Conservation (phyloP, 2,329 filamentous ascomycete species). For the Aspergillus alliaceus region DNA sequence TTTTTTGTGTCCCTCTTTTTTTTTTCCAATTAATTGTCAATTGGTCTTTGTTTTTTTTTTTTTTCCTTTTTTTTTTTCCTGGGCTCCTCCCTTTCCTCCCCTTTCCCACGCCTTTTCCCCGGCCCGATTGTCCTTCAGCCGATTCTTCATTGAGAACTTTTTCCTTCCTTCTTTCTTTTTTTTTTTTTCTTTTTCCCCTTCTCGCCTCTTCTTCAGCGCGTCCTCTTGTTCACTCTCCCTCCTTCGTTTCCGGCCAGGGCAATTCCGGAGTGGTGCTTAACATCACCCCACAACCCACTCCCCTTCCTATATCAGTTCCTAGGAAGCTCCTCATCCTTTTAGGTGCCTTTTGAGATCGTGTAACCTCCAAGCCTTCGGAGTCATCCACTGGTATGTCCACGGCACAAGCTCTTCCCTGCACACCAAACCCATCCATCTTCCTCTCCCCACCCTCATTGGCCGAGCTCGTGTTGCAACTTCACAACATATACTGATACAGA, state of each 20-base stretch:
- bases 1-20: not conserved
- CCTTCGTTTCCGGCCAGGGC: not conserved
- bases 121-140: not conserved
- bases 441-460: not conserved
- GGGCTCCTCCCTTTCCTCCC: not conserved
- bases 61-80: slow-evolving; percentile 16
- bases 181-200: slow-evolving; percentile 1
- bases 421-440: not conserved
- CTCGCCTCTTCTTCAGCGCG: slow-evolving; percentile 1
- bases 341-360: slow-evolving; percentile 4
- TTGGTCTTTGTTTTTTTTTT: too few species aligned
- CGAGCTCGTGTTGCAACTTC: not conserved
- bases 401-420: not conserved
- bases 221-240: not conserved
- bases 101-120: not conserved
- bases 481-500: not conserved
- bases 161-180: not conserved
- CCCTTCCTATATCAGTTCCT: slow-evolving; percentile 4
- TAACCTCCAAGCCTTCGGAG: not conserved
- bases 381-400: slow-evolving; percentile 8
- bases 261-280: not conserved
- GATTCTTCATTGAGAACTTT: slow-evolving; percentile 1
- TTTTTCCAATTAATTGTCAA: not conserved
- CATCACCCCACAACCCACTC: slow-evolving; percentile 2
- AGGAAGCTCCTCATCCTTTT: slow-evolving; percentile 6